Evolutionary conservation across 108 stramenopile species (phyloP), one percentile per base, ranked within the genome.

Genomic region (Pseudonitzschia pungens): DNA sequence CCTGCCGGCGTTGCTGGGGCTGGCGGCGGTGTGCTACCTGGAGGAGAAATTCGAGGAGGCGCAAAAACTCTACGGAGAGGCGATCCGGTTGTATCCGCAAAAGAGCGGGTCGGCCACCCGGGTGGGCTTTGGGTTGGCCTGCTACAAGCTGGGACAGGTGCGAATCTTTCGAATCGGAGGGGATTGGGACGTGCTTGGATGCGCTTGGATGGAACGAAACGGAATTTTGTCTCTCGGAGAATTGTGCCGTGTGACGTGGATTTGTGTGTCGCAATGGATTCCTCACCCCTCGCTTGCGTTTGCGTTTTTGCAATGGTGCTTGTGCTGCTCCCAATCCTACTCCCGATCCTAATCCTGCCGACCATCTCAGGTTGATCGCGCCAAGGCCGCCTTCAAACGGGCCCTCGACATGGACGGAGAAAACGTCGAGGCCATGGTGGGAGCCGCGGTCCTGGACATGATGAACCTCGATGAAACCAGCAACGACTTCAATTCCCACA

Each of bases 71-170:
- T 95, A 92, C 71, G 89, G 74, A 0, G 66, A 81, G 69, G 94
- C 94, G 21, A 89, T 95, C n/a, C 71, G 77, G 32, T 21, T 74
- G 29, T 85, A 78, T 65, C 89, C 89, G 0, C 42, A 69, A 26
- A 62, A 50, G 53, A 62, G 69, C 71, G 87, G 87, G 7, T 76
- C 90, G 1, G 68, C 84, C 21, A 77, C 82, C 21, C 69, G 94
- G 20, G 92, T 92, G 1, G 94, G 89, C 31, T 88, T 90, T 76
- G 94, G 92, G 1, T 71, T 95, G 81, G 84, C 89, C 6, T 95
- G 83, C 52, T 95, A 95, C 70, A 75, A 73, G 24, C 71, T 95
- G 29, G 94, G 94, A 50, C 94, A 95, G 75, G 73, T 73, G 31
- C 63, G 72, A n/a, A n/a, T n/a, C n/a, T n/a, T n/a, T n/a, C n/a